Conservation (phyloP, 179 eudicot genomes). For the Sideroxylon spinosum region DNA sequence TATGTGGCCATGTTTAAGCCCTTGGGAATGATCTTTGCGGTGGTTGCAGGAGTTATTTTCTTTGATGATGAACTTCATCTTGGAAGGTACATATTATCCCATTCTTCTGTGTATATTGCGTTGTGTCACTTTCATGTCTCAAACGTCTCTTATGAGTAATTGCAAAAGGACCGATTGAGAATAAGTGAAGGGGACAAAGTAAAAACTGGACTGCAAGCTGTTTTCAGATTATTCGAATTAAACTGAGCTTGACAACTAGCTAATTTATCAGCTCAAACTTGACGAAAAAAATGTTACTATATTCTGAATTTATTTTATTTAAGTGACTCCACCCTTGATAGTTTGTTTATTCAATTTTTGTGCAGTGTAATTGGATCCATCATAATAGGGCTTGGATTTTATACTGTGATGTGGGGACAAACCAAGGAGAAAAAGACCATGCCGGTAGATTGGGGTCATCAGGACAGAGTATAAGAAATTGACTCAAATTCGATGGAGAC, state of each 20-base stretch:
- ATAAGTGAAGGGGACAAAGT: background rate
- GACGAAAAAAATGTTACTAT: background rate
- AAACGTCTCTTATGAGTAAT: background rate
- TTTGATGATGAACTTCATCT: constrained; percentile 45
- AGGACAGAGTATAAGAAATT: constrained; percentile 9
- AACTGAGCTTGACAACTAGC: background rate
- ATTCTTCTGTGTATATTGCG: background rate
- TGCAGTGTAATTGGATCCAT: constrained; percentile 57
- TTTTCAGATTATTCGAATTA: background rate
- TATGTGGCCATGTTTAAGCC: constrained; percentile 76
- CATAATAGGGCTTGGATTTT: constrained; percentile 47
- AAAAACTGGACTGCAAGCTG: background rate
- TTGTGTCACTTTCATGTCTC: background rate
- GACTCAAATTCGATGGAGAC: background rate
- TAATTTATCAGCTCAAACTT: background rate
- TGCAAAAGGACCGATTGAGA: background rate
- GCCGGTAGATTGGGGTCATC: constrained; percentile 16
- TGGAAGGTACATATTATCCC: constrained; percentile 24
- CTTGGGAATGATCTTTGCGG: constrained; percentile 58
- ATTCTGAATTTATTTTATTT: background rate
- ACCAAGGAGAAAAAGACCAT: constrained; percentile 13
- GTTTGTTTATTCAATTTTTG: background rate
- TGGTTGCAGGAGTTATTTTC: constrained; percentile 43
- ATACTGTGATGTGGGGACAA: constrained; percentile 27
- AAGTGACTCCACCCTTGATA: background rate